Evolutionary conservation across 2,329 filamentous ascomycete genomes (phyloP).

Genomic region (Alternaria triticina): DNA sequence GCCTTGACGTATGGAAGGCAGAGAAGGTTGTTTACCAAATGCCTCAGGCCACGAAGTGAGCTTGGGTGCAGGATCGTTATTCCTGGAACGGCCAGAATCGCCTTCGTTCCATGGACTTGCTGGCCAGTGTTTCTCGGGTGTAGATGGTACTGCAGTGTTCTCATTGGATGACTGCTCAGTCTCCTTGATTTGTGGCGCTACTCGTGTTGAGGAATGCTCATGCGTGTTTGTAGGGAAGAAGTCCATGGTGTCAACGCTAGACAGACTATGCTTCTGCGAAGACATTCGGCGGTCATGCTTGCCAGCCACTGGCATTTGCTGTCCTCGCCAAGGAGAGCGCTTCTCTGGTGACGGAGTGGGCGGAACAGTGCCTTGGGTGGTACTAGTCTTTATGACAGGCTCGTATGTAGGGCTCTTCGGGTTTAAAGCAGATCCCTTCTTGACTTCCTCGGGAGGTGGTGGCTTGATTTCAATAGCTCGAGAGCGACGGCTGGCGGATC

Average conservation of each 20-base stretch:
- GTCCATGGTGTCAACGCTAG: slow-evolving; percentile 50
- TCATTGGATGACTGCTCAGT: slow-evolving; percentile 20
- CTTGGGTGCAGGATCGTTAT: slow-evolving; percentile 31
- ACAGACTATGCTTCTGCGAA: slow-evolving; percentile 45
- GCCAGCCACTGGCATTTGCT: slow-evolving; percentile 22
- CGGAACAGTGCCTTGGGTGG: slow-evolving; percentile 21
- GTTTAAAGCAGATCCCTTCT: slow-evolving; percentile 42
- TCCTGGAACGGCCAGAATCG: slow-evolving; percentile 26
- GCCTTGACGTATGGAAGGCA: slow-evolving; percentile 23
- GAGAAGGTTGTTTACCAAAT: slow-evolving; percentile 33
- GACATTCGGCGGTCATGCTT: slow-evolving; percentile 23
- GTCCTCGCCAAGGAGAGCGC: slow-evolving; percentile 32
- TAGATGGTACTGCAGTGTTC: slow-evolving; percentile 30
- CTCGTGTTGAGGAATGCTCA: slow-evolving; percentile 48
- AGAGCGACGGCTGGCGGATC: slow-evolving; percentile 46
- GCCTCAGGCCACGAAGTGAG: slow-evolving; percentile 41
- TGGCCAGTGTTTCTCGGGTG: slow-evolving; percentile 47
- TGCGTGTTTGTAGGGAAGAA: slow-evolving; percentile 52
- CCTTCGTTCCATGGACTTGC: slow-evolving; percentile 45
- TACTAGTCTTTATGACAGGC: slow-evolving; percentile 30
- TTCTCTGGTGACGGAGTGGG: slow-evolving; percentile 46
- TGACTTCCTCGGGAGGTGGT: slow-evolving; percentile 38
- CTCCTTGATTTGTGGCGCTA: slow-evolving; percentile 30
- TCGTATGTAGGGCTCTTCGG: slow-evolving; percentile 51
- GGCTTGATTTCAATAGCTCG: slow-evolving; percentile 51